Percentiles rank a stretch among this genome's conserved stretches.
These are phyloP conservation scores for Eustoma russellianum DNA, from an alignment of 257 asterid species.

Conservation along the genomic window DNA sequence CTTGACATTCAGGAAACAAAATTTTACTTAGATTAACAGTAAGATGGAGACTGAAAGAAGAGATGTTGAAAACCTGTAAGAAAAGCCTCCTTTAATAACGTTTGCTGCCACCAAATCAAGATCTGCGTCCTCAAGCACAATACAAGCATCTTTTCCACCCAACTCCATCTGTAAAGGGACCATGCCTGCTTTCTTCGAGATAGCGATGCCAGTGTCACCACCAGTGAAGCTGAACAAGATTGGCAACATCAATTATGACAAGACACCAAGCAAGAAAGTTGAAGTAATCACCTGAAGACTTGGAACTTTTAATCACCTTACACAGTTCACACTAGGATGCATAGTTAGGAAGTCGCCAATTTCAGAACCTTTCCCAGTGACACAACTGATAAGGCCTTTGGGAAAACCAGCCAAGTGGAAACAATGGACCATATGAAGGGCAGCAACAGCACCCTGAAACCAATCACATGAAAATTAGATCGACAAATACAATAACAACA, in stretches of 20 bases:
- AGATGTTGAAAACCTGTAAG: slow-evolving; percentile 53
- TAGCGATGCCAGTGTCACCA: slow-evolving; percentile 87
- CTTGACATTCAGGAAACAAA: too few species aligned
- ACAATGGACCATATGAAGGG: slow-evolving; percentile 78
- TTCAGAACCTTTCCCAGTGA: slow-evolving; percentile 88
- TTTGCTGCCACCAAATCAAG: slow-evolving; percentile 77
- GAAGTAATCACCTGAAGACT: not conserved
- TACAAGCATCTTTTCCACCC: slow-evolving; percentile 97
- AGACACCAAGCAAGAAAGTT: not conserved
- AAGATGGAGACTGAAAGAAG: not conserved
- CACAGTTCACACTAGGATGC: slow-evolving; percentile 89
- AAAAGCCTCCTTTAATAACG: slow-evolving; percentile 86
- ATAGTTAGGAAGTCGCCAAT: slow-evolving; percentile 85
- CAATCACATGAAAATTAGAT: too few species aligned
- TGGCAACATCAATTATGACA: not conserved
- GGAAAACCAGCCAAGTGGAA: slow-evolving; percentile 89
- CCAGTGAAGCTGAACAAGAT: slow-evolving; percentile 65
- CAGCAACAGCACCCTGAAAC: slow-evolving; percentile 86
- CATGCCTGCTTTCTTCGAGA: slow-evolving; percentile 97
- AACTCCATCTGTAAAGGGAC: slow-evolving; percentile 96
- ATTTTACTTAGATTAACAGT: too few species aligned
- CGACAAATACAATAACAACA: too few species aligned
- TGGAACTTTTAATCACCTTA: slow-evolving; percentile 35
- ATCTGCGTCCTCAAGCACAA: slow-evolving; percentile 97
- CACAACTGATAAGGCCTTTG: slow-evolving; percentile 76